Evolutionary conservation across 495 filamentous ascomycete species (phyloP), one percentile per base, ranked within the genome.

Genomic region (Lepidopterella palustris): DNA sequence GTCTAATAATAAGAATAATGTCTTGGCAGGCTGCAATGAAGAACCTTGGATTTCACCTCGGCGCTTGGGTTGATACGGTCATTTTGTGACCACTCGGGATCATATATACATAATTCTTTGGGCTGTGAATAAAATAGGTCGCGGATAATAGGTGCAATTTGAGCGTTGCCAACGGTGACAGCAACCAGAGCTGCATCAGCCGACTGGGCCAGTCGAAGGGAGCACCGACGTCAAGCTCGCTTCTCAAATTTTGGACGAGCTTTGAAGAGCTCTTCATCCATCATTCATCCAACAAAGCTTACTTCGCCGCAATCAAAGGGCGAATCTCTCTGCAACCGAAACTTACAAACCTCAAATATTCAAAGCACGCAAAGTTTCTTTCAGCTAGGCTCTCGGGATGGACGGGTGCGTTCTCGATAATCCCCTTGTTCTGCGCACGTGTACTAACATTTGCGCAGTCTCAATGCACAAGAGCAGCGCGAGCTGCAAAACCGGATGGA

Each of bases 401-500:
- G 66, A 69, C 25, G 23, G 53, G 66, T 69, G 47, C 15, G 54
- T 40, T 59, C 49, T 31, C 29, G 6, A 31, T 29, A 21, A 4
- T 24, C 49, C 48, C 51, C 25, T 55, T 39, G 25, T 53, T 18
- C 42, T 39, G 4, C 23, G 25, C 26, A 29, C 1, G 5, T 13
- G 51, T 50, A 50, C 59, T 62, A 47, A 68, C 57, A 21, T 26
- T 18, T 21, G 21, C 10, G n/a, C 68, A 80, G 81, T 61, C 89
- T 98, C 73, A 91, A 85, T 60, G 73, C 81, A 65, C 73, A 85
- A 57, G 93, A 99, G 77, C 87, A 91, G 77, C 86, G 88, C 74
- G 90, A 97, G 80, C 87, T 99, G 72, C 84, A 92, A 68, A 68
- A 79, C 73, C 88, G 92, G 74, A 89, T 97, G 82, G 89, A 97